Evolutionary conservation across 176 grass and related monocot species (phyloP).

Genomic region (Lolium rigidum): DNA sequence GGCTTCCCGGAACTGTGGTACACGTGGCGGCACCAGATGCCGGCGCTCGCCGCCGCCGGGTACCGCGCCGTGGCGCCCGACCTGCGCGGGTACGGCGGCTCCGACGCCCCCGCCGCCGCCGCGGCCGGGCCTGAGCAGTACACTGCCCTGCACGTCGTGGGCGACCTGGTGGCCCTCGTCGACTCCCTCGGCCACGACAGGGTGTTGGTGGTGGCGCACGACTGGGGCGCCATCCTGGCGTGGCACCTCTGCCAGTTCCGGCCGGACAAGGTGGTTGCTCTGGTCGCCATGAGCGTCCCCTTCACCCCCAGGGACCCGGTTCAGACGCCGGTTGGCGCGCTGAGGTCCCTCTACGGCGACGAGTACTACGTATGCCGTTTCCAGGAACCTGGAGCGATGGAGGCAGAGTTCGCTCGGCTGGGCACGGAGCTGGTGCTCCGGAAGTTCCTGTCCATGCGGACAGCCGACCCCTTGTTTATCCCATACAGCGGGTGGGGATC

Average conservation of each 20-base stretch:
- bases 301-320: conserved; percentile 46
- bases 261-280: conserved; percentile 49
- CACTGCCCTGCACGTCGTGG: conserved; percentile 36
- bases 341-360: conserved; percentile 52
- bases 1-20: conserved; percentile 53
- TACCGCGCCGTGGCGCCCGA: conserved; percentile 45
- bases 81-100: conserved; percentile 42
- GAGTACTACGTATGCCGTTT: conserved; percentile 56
- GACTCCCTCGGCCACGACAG: conserved; percentile 19
- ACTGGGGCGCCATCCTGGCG: conserved; percentile 64
- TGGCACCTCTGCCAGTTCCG: conserved; percentile 67
- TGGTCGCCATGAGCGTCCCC: conserved; percentile 56
- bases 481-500: conserved; percentile 71
- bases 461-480: conserved; percentile 48
- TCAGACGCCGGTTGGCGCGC: conserved; percentile 40
- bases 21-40: conserved; percentile 51
- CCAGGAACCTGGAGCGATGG: conserved; percentile 63
- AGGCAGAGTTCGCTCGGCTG: conserved; percentile 65
- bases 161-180: conserved; percentile 41
- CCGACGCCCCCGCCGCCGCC: conserved; percentile 39
- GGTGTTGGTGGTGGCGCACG: conserved; percentile 64
- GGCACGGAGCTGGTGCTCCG: conserved; percentile 55
- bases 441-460: conserved; percentile 53
- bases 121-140: conserved; percentile 19
- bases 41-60: conserved; percentile 19